Evolutionary conservation across 495 filamentous ascomycete genomes (phyloP), one percentile per base, ranked within the genome.

Genomic region (Chaetomium tenue): DNA sequence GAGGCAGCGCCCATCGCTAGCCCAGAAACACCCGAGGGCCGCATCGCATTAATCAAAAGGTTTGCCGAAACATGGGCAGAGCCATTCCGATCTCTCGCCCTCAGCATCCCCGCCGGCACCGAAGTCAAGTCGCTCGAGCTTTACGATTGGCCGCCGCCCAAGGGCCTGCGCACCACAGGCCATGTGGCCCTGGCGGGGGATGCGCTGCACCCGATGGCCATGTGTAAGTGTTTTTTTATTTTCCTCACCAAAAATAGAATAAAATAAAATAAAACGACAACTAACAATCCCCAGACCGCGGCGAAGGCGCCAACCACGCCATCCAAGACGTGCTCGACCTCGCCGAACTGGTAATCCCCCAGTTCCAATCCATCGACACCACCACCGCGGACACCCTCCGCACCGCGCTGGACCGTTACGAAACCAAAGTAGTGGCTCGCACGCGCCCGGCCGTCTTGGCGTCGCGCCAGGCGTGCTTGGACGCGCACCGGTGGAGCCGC

Each of bases 151-250:
- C 75, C 67, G 59, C 75, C 74, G 33, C 71, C 72, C 64, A 71
- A 52, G 64, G 71, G 39, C 63, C 47, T 74, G 42, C 63, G 63
- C 0, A 63, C 64, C 2, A 55, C 20, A 1, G 81, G 84, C 1
- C 69, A 76, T 40, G 75, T 85, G 2, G 82, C 82, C 0, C 59
- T 88, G 25, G 77, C 82, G 7, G 86, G 86, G 4, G 87, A 89
- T 72, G 84, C 86, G 0, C 78, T 83, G 7, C 86, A 89, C 72
- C 77, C 84, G 1, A 88, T 88, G 86, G 78, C 82, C 0, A 82
- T 80, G 66, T 84, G 86, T 88, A 81, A 73, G 84, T 16, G 20
- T 13, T 40, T 15, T 2, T 40, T 40, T 15, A 9, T 40, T 12
- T 9, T 40, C 4, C 40, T 16, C 1, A 44, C 13, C 40, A 15